Base-by-base conservation (phyloP, 2,329 filamentous ascomycete genomes). In the Cryphonectria japonica region DNA sequence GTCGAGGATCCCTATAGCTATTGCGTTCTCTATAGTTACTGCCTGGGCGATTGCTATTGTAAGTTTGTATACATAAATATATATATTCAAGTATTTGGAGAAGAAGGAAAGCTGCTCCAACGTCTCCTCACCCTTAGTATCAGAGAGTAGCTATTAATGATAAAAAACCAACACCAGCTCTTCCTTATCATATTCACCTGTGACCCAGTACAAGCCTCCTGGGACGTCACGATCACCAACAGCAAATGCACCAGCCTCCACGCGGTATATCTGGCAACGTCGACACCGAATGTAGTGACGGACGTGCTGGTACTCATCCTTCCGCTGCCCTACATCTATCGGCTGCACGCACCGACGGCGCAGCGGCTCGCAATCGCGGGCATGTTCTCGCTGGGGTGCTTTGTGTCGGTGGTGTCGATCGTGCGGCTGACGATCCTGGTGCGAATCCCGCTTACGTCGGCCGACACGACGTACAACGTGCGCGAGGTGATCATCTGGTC, bases 361-460 rank as follows among this genome's bases (percentile, higher is more conserved):
- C 54, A 57, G 54, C 54, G 54, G 26, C 54, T 57, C n/a, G 54
- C 26, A 13, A 57, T 57, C 54, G 54, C 54, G 26, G 54, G 54
- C 54, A 57, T 57, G 54, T 57, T 57, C 54, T 57, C 29, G 13
- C 54, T 57, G 26, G 54, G 54, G 4, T 57, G 54, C 54, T 57
- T 57, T 26, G 54, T 57, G n/a, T 57, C 54, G 26, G 26, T 57
- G 26, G 54, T 57, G 26, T 57, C 54, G 3, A 57, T 57, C 26
- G 54, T 57, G 26, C 54, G 54, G 54, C 54, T 57, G 54, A 57
- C 54, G n/a, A 57, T 57, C 54, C 26, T 57, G 26, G 54, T 57
- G 26, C 11, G 26, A 13, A 57, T 57, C 54, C 54, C 54, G 26
- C 54, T 57, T 11, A 57, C 54, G 13, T 57, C 54, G 54, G 54